phyloP scores from a whole-genome alignment of 2,329 filamentous ascomycete species.

The Sclerotinia minor region DNA sequence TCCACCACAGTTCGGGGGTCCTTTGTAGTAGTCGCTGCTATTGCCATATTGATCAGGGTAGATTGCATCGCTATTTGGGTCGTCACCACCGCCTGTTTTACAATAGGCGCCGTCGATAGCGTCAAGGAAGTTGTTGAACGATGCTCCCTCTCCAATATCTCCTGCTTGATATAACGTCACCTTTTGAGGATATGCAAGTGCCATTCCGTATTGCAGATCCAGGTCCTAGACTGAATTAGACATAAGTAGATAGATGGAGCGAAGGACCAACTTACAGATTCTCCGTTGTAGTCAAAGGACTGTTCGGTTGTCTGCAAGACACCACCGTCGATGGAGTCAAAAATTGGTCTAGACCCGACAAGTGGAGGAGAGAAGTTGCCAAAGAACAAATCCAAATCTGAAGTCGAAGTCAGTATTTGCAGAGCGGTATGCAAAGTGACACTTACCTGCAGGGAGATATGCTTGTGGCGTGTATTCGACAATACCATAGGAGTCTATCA shows the following conservation, averaged over 20 bases:
- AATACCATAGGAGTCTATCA: constrained; percentile 50
- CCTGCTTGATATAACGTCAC: constrained; percentile 44
- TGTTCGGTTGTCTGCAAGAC: constrained; percentile 46
- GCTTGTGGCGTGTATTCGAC: constrained; percentile 51
- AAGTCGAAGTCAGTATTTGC: neutral
- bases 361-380: constrained; percentile 47
- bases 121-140: constrained; percentile 39
- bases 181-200: constrained; percentile 54
- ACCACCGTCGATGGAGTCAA: constrained; percentile 51
- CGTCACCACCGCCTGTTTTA: constrained; percentile 43
- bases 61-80: constrained; percentile 41
- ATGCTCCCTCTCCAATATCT: constrained; percentile 34
- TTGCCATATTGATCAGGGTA: constrained; percentile 40
- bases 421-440: neutral
- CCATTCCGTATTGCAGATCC: constrained; percentile 56
- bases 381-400: constrained; percentile 51
- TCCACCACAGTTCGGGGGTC: constrained; percentile 48
- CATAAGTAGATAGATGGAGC: neutral
- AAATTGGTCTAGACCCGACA: constrained; percentile 47
- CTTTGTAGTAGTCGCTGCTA: constrained; percentile 40
- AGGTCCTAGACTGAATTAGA: constrained; percentile 42
- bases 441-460: constrained; percentile 48
- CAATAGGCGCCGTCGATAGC: constrained; percentile 48
- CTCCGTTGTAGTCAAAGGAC: constrained; percentile 46
- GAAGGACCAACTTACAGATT: constrained; percentile 43